Evolutionary conservation across 352 stramenopile genomes (phyloP), one percentile per base, ranked within the genome.

Genomic region (Phytophthora niederhauseri): DNA sequence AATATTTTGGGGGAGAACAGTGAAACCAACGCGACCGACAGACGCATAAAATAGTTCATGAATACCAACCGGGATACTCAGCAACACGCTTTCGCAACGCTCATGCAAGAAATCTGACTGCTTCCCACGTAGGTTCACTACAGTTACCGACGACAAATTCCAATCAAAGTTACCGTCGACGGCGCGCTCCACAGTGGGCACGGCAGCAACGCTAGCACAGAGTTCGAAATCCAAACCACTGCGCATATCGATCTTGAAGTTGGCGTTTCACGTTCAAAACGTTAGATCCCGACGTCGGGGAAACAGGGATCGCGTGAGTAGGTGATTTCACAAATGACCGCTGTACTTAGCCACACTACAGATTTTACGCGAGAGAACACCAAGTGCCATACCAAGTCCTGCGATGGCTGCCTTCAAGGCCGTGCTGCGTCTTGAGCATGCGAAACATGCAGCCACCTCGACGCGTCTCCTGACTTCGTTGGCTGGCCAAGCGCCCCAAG

Each of bases 31-130:
- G 24, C 24, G 24, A 26, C 24, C 24, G 1, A 26, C 24, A 26
- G 24, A 26, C 24, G 4, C 28, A 31, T 31, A 31, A 31, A 31
- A 31, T 31, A 31, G 28, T 31, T 31, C 2, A 8, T 31, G 28
- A 8, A 31, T 31, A 31, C 28, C 28, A 5, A 92, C 43, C 76
- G 78, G 14, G 84, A 92, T 48, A 92, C 82, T 1, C 84, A 92
- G 54, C 84, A 89, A 7, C 77, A 83, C 68, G 78, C 84, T 4
- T 91, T 91, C 48, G 60, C 67, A 1, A 68, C 63, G 0, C 68
- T 90, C 12, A 61, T 91, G 82, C 90, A 50, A 24, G 69, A 43
- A 43, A 14, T 22, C 48, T 70, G 26, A 31, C 22, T 19, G 7
- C 26, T 64, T 3, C 28, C 22, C 34, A 41, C 2, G 34, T 41